Base-by-base conservation (phyloP, 768 basidiomycete genomes). In the Solioccasus polychromus region DNA sequence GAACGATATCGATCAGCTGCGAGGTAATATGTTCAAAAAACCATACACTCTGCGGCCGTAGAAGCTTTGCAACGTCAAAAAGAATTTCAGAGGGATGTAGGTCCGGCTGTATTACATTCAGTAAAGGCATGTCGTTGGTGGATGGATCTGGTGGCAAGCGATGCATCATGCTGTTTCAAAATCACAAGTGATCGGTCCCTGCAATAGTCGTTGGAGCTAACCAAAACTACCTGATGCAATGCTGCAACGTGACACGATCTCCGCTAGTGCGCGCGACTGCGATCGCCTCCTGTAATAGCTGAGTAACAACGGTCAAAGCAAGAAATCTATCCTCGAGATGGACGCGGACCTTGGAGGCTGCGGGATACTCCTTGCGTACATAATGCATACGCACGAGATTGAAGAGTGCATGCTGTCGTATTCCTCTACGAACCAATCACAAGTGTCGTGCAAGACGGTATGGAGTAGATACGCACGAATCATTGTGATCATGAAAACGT, bases 351-450 rank as follows among this genome's bases (percentile, higher is more conserved):
- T 87, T 79, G 43, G 79, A 75, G 22, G 84, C 84, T 29, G 86
- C 85, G 12, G 72, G 71, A 56, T 72, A 76, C 62, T 92, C 88
- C 34, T 77, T 74, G 17, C 80, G 77, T 30, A 80, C 67, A 60
- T 85, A 91, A 58, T 92, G 86, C 75, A 88, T 79, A 25, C 84
- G 77, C 20, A 86, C 83, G 14, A 92, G 67, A 52, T 87, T 85
- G 31, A 92, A 71, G 45, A 92, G 63, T 2, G 88, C 87, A 59
- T 88, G 85, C 49, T 91, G 89, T 39, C 89, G 85, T 46, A 87
- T 64, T 5, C 86, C 86, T 15, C 88, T 92, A 55, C 22, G 32
- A 46, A 45, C 11, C 47, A 19, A 32, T 37, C 31, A 20, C 17
- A 3, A 28, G 39, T 23, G n/a, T 22, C n/a, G 17, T 31, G 30